Evolutionary conservation across 2,329 filamentous ascomycete species (phyloP).

Genomic region (Colletotrichum filicis): DNA sequence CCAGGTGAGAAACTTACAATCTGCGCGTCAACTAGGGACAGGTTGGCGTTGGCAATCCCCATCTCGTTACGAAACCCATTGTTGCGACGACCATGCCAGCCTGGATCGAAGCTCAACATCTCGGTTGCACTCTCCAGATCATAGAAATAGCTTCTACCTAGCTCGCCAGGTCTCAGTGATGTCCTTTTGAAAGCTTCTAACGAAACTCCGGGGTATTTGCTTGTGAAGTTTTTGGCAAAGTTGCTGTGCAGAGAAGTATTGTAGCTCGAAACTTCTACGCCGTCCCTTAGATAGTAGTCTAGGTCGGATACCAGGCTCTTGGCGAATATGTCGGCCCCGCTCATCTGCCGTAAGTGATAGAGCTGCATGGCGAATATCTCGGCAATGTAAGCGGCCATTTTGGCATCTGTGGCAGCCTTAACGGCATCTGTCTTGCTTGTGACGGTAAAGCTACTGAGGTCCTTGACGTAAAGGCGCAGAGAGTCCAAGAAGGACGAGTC

Average conservation of each 20-base stretch:
- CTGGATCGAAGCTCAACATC: conserved; percentile 80
- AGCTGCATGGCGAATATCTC: conserved; percentile 93
- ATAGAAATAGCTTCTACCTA: conserved; percentile 87
- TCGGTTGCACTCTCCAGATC: conserved; percentile 79
- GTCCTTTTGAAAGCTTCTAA: conserved; percentile 87
- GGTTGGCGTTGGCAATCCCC: conserved; percentile 86
- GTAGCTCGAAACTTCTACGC: conserved; percentile 82
- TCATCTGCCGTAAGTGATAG: conserved; percentile 84
- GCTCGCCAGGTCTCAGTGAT: conserved; percentile 68
- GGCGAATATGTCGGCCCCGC: conserved; percentile 72
- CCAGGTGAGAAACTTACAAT: conserved; percentile 65
- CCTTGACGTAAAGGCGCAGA: conserved; percentile 76
- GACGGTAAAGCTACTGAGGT: conserved; percentile 62
- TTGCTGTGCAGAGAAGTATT: conserved; percentile 89
- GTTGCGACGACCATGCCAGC: conserved; percentile 77
- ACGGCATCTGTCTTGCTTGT: conserved; percentile 66
- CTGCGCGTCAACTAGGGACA: conserved; percentile 93
- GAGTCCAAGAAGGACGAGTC: conserved; percentile 79
- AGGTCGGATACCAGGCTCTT: conserved; percentile 79
- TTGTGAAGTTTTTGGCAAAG: conserved; percentile 84
- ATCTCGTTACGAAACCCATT: conserved; percentile 87
- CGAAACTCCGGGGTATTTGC: conserved; percentile 78
- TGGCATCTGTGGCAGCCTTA: conserved; percentile 70
- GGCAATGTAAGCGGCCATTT: conserved; percentile 83
- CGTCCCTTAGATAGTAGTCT: conserved; percentile 82